Evolutionary conservation across 2,329 filamentous ascomycete genomes (phyloP).

Genomic region (Nothomitra cinnamomea): DNA sequence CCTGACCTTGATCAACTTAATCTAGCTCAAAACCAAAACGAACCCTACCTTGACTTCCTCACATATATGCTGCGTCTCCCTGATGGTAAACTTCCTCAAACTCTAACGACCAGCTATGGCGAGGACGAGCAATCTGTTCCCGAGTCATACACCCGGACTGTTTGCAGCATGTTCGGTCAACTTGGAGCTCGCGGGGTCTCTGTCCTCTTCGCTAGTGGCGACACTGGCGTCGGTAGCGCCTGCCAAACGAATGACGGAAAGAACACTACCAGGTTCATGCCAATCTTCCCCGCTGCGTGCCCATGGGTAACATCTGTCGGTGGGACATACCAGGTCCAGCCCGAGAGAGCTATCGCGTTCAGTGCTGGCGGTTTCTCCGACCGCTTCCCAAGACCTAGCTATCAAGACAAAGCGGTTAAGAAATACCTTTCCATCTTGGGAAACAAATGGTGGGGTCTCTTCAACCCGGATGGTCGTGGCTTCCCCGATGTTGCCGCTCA

Average conservation of each 20-base stretch:
- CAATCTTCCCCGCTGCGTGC: constrained; percentile 48
- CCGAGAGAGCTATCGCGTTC: constrained; percentile 37
- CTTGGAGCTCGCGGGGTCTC: constrained; percentile 51
- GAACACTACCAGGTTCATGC: constrained; percentile 36
- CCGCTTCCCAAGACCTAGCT: constrained; percentile 29
- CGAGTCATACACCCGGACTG: constrained; percentile 38
- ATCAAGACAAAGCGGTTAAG: constrained; percentile 28
- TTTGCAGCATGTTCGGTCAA: constrained; percentile 46
- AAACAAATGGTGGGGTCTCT: constrained; percentile 30
- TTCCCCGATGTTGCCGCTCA: constrained; percentile 47
- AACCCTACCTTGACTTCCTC: constrained; percentile 50
- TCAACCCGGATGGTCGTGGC: constrained; percentile 35
- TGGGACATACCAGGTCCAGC: constrained; percentile 35
- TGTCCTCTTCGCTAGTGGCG: constrained; percentile 46
- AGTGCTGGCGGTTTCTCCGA: constrained; percentile 33
- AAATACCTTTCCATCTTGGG: constrained; percentile 27
- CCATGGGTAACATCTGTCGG: constrained; percentile 53
- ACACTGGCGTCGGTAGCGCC: constrained; percentile 37
- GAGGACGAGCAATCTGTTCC: constrained; percentile 50
- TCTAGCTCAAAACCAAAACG: constrained; percentile 36
- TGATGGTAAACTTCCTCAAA: constrained; percentile 37
- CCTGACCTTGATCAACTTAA: constrained; percentile 29
- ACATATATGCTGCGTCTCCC: constrained; percentile 38
- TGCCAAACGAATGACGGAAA: constrained; percentile 44
- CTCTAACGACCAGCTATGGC: constrained; percentile 49